Evolutionary conservation across 805 yeast genomes (phyloP), one percentile per base, ranked within the genome.

Genomic region (Candida piceae): DNA sequence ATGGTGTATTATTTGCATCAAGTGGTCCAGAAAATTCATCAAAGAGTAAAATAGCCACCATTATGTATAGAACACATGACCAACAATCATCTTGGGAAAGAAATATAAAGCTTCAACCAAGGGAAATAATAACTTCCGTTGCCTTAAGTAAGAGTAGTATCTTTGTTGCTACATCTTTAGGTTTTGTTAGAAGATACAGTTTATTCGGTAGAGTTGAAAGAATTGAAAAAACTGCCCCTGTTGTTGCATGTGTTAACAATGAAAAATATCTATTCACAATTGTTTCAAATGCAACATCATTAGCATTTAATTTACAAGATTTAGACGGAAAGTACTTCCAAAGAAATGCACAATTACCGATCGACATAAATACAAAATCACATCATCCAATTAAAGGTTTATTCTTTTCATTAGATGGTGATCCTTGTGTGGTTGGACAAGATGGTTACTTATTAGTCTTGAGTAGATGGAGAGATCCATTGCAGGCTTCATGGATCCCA

Each of bases 401-500:
- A n/a, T 88, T 93, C 53, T 93, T 90, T 66, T 82, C 86, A 29
- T 80, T 80, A 31, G 80, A 75, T 50, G 95, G 95, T 16, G 97
- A 90, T 57, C 98, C 98, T 1, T 84, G 93, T 45, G 57, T 89
- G 6, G 83, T 80, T 38, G 96, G 94, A n/a, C 66, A 70, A 22
- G 88, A 81, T 45, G 87, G 87, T 42, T 72, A 79, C 9, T 66
- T 93, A 26, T 58, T 84, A 22, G 75, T 86, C 0, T 64, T 93
- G 16, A 69, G 80, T 17, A 76, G 80, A 46, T 90, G 97, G 96
- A 70, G 96, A 48, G 75, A 72, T 16, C 67, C 82, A 1, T 58
- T 71, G 24, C 93, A 88, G 55, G 79, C 95, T 2, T 70, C 79
- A 42, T 90, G 97, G 97, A 67, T 86, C 10, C 97, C 97, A 1